Evolutionary conservation across 805 yeast species (phyloP).

Genomic region (Ogataea nakhonphanomensis): DNA sequence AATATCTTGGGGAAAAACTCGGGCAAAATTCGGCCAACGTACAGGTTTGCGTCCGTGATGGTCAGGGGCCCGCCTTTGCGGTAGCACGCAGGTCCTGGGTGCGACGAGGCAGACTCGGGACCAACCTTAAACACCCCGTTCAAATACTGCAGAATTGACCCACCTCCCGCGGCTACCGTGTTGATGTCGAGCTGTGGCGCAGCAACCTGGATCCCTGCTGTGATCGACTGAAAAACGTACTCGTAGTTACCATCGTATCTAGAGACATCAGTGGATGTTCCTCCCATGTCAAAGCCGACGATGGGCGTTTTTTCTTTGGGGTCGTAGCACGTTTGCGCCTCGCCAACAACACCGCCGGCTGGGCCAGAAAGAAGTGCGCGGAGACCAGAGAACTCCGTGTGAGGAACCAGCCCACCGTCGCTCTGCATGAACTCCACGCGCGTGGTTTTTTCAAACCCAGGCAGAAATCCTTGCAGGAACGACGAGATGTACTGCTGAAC

Average conservation of each 20-base stretch:
- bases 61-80: slow-evolving; percentile 48
- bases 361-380: slow-evolving; percentile 55
- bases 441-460: slow-evolving; percentile 26
- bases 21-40: slow-evolving; percentile 40
- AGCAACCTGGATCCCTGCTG: slow-evolving; percentile 40
- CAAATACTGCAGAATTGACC: slow-evolving; percentile 31
- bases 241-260: slow-evolving; percentile 62
- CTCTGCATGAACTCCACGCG: slow-evolving; percentile 53
- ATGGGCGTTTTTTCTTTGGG: slow-evolving; percentile 26
- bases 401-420: slow-evolving; percentile 53
- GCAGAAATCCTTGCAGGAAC: slow-evolving; percentile 31
- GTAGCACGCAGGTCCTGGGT: slow-evolving; percentile 49
- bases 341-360: slow-evolving; percentile 61
- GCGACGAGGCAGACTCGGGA: slow-evolving; percentile 46
- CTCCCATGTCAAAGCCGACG: slow-evolving; percentile 41
- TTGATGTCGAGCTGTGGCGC: slow-evolving; percentile 39
- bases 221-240: slow-evolving; percentile 65
- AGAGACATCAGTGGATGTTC: slow-evolving; percentile 41
- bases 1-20: slow-evolving; percentile 43
- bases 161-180: slow-evolving; percentile 59
- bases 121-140: slow-evolving; percentile 42
- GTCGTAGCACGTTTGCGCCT: slow-evolving; percentile 43
- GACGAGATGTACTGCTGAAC: slow-evolving; percentile 37
- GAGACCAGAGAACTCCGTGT: slow-evolving; percentile 49
- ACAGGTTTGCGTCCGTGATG: slow-evolving; percentile 44